Percentiles rank a stretch among this genome's conserved stretches.
These are phyloP conservation scores for Pestalotiopsis sp. DNA, from an alignment of 2,329 filamentous ascomycete genomes.

Conservation along the genomic window DNA sequence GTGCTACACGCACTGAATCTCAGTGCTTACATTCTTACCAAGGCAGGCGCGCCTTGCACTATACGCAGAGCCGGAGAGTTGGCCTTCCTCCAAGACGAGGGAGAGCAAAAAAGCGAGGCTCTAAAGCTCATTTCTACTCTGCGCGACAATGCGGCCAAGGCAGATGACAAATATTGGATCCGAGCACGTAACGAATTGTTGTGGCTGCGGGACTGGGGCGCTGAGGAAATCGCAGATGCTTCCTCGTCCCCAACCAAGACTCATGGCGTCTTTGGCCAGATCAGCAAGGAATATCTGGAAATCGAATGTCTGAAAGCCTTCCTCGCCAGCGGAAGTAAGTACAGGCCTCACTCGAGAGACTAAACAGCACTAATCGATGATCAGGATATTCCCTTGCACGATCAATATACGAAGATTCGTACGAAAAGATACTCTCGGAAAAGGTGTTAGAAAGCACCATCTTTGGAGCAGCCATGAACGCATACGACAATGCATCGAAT, in stretches of 20 bases:
- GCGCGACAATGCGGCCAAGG: constrained; percentile 50
- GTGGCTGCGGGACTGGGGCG: constrained; percentile 76
- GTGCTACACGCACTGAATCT: constrained; percentile 66
- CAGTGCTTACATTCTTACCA: constrained; percentile 60
- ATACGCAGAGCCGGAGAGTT: constrained; percentile 63
- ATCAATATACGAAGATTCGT: constrained; percentile 60
- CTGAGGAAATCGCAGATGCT: constrained; percentile 40
- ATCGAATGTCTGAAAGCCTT: constrained; percentile 71
- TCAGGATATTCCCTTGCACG: constrained; percentile 64
- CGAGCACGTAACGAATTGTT: constrained; percentile 65
- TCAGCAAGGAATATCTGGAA: constrained; percentile 66
- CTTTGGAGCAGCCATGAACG: constrained; percentile 64
- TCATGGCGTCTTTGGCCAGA: constrained; percentile 59
- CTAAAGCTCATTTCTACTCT: constrained; percentile 60
- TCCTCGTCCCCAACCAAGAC: constrained; percentile 28
- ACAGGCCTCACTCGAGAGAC: neutral
- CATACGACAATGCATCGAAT: constrained; percentile 83
- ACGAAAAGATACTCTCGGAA: constrained; percentile 49
- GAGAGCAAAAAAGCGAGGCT: constrained; percentile 65
- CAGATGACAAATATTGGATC: constrained; percentile 67
- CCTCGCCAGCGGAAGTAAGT: constrained; percentile 62
- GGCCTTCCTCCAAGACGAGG: constrained; percentile 62
- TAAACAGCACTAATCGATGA: constrained; percentile 21
- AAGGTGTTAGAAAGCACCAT: constrained; percentile 62
- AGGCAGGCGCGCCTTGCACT: constrained; percentile 50